Evolutionary conservation across 441 rosid genomes (phyloP).

Genomic region (Theobroma grandiflorum): DNA sequence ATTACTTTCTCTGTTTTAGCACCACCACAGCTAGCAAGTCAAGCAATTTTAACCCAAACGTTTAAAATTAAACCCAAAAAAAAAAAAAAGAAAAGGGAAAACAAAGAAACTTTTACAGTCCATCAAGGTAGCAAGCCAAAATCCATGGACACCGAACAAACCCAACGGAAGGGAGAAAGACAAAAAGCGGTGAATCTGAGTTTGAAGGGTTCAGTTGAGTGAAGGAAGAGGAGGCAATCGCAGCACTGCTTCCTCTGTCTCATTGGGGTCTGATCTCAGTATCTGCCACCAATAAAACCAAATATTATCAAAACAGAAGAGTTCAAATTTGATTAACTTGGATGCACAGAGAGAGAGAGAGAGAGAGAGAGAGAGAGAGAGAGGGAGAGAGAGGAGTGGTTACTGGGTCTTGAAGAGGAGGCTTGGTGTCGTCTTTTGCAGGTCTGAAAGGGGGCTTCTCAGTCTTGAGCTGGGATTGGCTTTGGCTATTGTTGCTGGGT

Average conservation of each 20-base stretch:
- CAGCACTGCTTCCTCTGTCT: slow-evolving; percentile 82
- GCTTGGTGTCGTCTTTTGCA: slow-evolving; percentile 66
- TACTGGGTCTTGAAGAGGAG: slow-evolving; percentile 69
- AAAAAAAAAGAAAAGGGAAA: no score
- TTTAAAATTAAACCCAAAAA: no score
- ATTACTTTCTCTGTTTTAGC: no score
- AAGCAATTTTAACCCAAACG: no score
- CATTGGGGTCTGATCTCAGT: slow-evolving; percentile 79
- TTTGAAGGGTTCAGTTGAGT: slow-evolving; percentile 16
- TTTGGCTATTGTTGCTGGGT: slow-evolving; percentile 19
- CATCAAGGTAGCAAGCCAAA: background rate
- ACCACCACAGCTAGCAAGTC: no score
- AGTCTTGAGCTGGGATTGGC: slow-evolving; percentile 27
- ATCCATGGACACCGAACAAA: no score
- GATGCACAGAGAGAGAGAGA: background rate
- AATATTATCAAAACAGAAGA: background rate
- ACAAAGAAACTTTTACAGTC: background rate
- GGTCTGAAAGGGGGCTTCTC: slow-evolving; percentile 59
- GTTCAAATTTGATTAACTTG: background rate
- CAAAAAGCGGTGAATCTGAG: no score
- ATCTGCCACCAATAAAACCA: slow-evolving; percentile 47
- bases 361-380: slow-evolving; percentile 20
- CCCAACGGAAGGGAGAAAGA: no score
- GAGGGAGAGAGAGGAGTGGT: slow-evolving; percentile 5
- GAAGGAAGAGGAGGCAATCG: slow-evolving; percentile 64